phyloP scores from a whole-genome alignment of 768 basidiomycete genomes.

The Russula sp. region DNA sequence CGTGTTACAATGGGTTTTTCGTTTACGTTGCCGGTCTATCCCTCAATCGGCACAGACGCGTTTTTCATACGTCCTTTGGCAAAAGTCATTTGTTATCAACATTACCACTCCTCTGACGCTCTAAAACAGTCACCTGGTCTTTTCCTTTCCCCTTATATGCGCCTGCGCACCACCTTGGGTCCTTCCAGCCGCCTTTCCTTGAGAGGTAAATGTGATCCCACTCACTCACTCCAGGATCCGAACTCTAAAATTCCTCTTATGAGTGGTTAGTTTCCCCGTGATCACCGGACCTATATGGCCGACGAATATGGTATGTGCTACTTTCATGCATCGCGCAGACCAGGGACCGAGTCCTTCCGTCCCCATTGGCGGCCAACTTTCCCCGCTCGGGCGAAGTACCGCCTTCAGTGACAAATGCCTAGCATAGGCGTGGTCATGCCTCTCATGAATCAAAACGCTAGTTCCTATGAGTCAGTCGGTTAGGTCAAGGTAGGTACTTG shows the following conservation, averaged over 20 bases:
- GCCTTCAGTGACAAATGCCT: not conserved
- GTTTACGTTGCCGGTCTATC: not conserved
- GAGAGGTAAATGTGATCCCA: not conserved
- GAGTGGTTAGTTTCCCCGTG: not conserved
- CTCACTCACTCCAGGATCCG: not conserved
- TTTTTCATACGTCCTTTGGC: not conserved
- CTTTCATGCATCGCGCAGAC: not conserved
- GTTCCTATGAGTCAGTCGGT: not conserved
- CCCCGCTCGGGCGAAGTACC: not conserved
- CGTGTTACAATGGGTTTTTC: not conserved
- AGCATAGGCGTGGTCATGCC: not conserved
- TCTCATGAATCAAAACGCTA: not conserved
- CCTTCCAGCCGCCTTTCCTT: not conserved
- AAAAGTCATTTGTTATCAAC: not conserved
- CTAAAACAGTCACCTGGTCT: not conserved
- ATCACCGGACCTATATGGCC: not conserved
- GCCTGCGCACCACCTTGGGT: not conserved
- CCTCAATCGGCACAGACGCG: not conserved
- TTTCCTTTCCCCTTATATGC: not conserved
- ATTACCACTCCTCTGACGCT: not conserved
- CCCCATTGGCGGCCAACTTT: not conserved
- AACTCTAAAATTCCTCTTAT: not conserved
- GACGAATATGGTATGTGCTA: not conserved
- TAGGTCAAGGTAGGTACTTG: not conserved
- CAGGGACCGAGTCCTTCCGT: not conserved